phyloP scores from a whole-genome alignment of 805 yeast genomes.

The Candida fluviatilis region DNA sequence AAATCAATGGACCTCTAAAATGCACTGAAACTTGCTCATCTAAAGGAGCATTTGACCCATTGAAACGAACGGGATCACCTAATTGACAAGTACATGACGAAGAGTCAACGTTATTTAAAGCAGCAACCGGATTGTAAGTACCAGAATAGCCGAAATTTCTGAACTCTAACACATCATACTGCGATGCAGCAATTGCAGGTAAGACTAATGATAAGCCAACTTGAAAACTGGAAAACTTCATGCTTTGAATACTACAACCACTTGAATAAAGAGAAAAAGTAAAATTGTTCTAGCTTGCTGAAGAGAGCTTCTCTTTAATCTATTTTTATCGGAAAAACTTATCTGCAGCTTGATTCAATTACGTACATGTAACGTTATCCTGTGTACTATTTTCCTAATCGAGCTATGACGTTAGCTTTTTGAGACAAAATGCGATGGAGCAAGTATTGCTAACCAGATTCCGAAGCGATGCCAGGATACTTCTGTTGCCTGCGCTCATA shows the following conservation, averaged over 20 bases:
- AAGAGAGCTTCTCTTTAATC: no score
- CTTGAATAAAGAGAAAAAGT: no score
- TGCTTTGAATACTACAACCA: no score
- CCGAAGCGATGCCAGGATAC: no score
- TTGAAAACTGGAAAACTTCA: background rate
- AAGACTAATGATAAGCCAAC: background rate
- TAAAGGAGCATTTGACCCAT: slow-evolving; percentile 63
- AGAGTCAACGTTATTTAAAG: slow-evolving; percentile 36
- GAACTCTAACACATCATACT: slow-evolving; percentile 35
- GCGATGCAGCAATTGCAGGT: background rate
- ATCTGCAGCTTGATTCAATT: background rate
- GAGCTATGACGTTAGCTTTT: background rate
- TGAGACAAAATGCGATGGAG: no score
- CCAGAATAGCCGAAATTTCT: slow-evolving; percentile 56
- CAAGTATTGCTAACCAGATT: no score
- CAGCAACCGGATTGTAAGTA: slow-evolving; percentile 43
- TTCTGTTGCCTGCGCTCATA: no score
- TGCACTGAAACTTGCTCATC: slow-evolving; percentile 71
- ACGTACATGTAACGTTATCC: background rate
- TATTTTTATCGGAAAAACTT: no score
- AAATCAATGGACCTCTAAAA: slow-evolving; percentile 69
- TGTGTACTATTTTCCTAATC: background rate
- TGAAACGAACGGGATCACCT: slow-evolving; percentile 34
- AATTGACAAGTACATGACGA: slow-evolving; percentile 44
- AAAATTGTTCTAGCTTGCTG: no score